Conservation (phyloP, 768 basidiomycete genomes). For the Lyophyllum atratum region DNA sequence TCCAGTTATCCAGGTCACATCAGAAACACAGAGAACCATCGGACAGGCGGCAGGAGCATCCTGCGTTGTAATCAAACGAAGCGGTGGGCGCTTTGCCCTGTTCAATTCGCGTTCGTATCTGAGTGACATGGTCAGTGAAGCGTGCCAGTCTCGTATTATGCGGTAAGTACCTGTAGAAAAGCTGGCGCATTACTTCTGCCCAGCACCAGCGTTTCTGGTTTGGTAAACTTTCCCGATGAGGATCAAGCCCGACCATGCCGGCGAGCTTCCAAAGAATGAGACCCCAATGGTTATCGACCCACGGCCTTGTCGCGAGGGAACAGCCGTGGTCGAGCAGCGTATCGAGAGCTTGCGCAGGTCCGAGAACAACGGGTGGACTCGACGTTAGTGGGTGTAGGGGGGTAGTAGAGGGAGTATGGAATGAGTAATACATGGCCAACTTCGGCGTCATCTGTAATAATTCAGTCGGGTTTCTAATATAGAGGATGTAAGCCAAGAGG, state of each 20-base stretch:
- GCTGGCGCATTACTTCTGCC: conserved; percentile 77
- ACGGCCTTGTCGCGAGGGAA: conserved; percentile 64
- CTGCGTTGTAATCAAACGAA: conserved; percentile 80
- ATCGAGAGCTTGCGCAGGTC: conserved; percentile 54
- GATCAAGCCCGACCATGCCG: conserved; percentile 77
- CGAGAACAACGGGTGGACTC: conserved; percentile 33
- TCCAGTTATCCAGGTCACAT: conserved; percentile 56
- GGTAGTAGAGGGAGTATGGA: conserved; percentile 43
- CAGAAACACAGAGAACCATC: conserved; percentile 84
- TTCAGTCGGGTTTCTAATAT: conserved; percentile 47
- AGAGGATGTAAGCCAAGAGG: conserved; percentile 2
- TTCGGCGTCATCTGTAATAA: conserved; percentile 56
- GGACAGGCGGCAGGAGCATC: conserved; percentile 80
- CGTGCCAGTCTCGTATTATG: background rate
- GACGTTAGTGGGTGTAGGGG: conserved; percentile 20
- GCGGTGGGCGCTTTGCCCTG: conserved; percentile 72
- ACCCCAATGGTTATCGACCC: conserved; percentile 93
- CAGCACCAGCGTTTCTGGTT: conserved; percentile 73
- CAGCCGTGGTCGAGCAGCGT: conserved; percentile 63
- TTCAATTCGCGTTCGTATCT: conserved; percentile 92
- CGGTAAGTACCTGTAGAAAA: conserved; percentile 72
- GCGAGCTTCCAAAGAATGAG: conserved; percentile 95
- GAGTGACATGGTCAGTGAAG: background rate
- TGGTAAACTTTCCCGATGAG: conserved; percentile 51
- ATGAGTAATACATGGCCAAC: conserved; percentile 61